phyloP scores from a whole-genome alignment of 768 basidiomycete genomes.

The Pleurotus citrinopileatus region DNA sequence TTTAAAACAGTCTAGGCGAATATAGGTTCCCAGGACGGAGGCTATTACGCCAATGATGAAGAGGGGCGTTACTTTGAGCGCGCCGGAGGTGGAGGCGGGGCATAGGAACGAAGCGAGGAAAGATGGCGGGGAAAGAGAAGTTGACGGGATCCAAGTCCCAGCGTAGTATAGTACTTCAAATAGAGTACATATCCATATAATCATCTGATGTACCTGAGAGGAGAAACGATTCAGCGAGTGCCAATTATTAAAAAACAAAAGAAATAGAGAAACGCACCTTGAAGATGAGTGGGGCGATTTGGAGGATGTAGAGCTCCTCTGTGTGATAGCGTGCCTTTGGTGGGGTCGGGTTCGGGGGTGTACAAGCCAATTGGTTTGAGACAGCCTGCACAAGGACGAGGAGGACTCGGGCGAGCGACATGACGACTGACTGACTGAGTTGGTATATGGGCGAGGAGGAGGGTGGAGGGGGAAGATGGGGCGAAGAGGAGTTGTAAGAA shows the following conservation, averaged over 20 bases:
- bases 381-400: constrained; percentile 49
- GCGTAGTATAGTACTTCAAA: constrained; percentile 49
- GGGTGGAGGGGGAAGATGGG: too few species aligned
- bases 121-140: constrained; percentile 26
- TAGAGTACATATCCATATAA: constrained; percentile 47
- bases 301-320: constrained; percentile 46
- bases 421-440: too few species aligned
- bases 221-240: too few species aligned
- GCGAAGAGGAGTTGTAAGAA: too few species aligned
- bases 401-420: constrained; percentile 46
- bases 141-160: constrained; percentile 23
- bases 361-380: constrained; percentile 49
- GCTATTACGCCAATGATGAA: constrained; percentile 44
- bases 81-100: constrained; percentile 22
- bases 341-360: constrained; percentile 55
- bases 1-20: constrained; percentile 52
- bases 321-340: constrained; percentile 51
- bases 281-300: constrained; percentile 56
- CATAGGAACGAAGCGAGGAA: constrained; percentile 31
- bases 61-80: constrained; percentile 33
- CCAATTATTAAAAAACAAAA: background rate
- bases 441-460: too few species aligned
- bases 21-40: constrained; percentile 40
- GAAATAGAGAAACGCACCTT: constrained; percentile 32
- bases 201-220: constrained; percentile 42